Evolutionary conservation across 2,329 filamentous ascomycete species (phyloP).

Genomic region (Aureobasidium vineae): DNA sequence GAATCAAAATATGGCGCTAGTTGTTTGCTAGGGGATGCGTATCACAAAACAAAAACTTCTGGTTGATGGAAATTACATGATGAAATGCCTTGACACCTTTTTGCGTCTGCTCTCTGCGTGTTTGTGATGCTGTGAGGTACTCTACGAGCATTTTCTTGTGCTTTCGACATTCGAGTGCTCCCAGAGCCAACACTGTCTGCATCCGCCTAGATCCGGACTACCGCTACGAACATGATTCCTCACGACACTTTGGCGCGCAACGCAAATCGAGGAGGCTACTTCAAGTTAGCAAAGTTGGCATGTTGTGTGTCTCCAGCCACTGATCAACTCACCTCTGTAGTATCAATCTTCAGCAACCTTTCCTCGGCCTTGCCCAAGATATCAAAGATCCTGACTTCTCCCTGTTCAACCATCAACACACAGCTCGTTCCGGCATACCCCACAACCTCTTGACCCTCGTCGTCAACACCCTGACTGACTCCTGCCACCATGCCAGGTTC

Average conservation of each 20-base stretch:
- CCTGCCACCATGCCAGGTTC: constrained; percentile 45
- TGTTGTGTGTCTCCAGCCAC: not conserved
- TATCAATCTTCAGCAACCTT: constrained; percentile 67
- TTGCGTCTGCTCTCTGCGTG: not conserved
- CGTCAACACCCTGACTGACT: constrained; percentile 31
- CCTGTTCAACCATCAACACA: constrained; percentile 64
- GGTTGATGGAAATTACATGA: constrained; percentile 27
- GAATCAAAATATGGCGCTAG: constrained; percentile 24
- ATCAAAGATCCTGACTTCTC: constrained; percentile 67
- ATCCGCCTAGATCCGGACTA: not conserved
- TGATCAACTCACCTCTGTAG: constrained; percentile 42
- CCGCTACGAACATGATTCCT: not conserved
- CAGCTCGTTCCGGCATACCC: constrained; percentile 72
- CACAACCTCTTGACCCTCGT: constrained; percentile 36
- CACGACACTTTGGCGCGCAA: constrained; percentile 26
- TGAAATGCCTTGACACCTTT: constrained; percentile 20
- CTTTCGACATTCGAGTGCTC: not conserved
- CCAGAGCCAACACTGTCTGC: not conserved
- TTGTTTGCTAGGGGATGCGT: constrained; percentile 26
- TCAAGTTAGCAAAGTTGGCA: not conserved
- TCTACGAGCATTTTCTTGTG: not conserved
- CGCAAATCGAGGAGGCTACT: constrained; percentile 30
- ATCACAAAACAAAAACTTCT: constrained; percentile 26
- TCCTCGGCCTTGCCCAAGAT: constrained; percentile 69
- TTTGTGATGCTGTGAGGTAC: not conserved